A percentile compares a stretch with the other conserved stretches of the same genome.
phyloP scores from a whole-genome alignment of 1,139 yeast genomes.

The Pneumocystis sp. region DNA sequence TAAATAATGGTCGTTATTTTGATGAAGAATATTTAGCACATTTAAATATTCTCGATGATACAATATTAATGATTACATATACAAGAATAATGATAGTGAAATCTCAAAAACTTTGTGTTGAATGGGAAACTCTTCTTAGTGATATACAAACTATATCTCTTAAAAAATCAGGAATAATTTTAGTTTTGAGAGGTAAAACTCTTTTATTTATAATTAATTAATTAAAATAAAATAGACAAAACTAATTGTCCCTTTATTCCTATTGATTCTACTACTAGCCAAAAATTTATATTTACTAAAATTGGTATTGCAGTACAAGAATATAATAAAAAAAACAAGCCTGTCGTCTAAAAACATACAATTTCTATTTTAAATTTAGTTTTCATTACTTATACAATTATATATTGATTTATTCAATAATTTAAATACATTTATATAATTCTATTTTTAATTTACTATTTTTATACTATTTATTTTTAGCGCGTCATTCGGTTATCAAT shows the following conservation, averaged over 20 bases:
- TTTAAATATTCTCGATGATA: constrained; percentile 52
- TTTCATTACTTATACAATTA: neutral
- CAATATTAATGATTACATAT: constrained; percentile 63
- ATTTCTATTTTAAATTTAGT: neutral
- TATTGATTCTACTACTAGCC: constrained; percentile 49
- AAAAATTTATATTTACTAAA: constrained; percentile 53
- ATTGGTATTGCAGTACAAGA: constrained; percentile 53
- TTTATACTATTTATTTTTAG: neutral
- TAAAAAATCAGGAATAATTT: constrained; percentile 65
- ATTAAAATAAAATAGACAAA: constrained; percentile 17
- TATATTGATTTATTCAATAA: neutral
- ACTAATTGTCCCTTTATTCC: constrained; percentile 68
- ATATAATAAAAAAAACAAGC: constrained; percentile 4
- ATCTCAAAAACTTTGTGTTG: constrained; percentile 42
- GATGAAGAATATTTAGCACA: constrained; percentile 75
- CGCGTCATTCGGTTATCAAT: neutral
- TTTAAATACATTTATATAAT: neutral
- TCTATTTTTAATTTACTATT: neutral
- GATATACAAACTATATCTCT: constrained; percentile 53
- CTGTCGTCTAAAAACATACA: neutral
- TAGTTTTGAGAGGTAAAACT: constrained; percentile 37
- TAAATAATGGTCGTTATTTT: constrained; percentile 64
- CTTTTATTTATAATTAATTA: neutral
- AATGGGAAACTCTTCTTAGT: constrained; percentile 53
- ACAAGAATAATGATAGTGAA: constrained; percentile 54